A percentile compares a stretch with the other conserved stretches of the same genome.
These are phyloP conservation scores for Ganoderma resinaceum DNA, from an alignment of 1,284 basidiomycete species.

Conservation along the genomic window DNA sequence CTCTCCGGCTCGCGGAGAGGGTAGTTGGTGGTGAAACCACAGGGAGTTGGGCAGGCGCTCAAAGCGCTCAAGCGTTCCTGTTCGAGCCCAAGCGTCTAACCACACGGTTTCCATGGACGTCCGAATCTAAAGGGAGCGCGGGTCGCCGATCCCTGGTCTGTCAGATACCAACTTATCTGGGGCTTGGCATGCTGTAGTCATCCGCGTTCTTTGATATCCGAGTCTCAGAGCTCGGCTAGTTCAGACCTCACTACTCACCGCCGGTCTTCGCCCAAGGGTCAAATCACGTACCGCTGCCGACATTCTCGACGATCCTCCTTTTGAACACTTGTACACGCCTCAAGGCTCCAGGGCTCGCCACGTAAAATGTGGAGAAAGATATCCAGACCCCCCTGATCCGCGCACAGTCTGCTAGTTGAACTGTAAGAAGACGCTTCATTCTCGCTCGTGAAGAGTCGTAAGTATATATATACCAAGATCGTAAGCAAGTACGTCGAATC, in stretches of 20 bases:
- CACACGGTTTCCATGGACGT: not conserved
- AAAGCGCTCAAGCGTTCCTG: not conserved
- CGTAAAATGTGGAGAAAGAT: not conserved
- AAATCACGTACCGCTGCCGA: no score
- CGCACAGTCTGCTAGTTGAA: not conserved
- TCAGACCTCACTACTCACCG: no score
- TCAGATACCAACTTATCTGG: no score
- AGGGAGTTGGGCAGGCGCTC: not conserved
- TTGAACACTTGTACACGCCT: not conserved
- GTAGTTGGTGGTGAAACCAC: not conserved
- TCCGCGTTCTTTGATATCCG: no score
- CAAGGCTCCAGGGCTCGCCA: not conserved
- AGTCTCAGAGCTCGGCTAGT: no score
- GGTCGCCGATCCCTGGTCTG: no score
- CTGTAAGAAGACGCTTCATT: not conserved
- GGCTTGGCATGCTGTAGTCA: no score
- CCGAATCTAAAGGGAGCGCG: no score
- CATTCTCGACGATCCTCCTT: not conserved
- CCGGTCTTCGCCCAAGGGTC: no score
- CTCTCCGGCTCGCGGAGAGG: not conserved
- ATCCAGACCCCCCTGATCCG: not conserved
- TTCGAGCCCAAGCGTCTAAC: not conserved
- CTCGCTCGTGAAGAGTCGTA: not conserved
- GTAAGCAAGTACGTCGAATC: slow-evolving; percentile 5
- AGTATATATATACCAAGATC: not conserved